Evolutionary conservation across 345 rosid species (phyloP).

Genomic region (Isatis tinctoria): DNA sequence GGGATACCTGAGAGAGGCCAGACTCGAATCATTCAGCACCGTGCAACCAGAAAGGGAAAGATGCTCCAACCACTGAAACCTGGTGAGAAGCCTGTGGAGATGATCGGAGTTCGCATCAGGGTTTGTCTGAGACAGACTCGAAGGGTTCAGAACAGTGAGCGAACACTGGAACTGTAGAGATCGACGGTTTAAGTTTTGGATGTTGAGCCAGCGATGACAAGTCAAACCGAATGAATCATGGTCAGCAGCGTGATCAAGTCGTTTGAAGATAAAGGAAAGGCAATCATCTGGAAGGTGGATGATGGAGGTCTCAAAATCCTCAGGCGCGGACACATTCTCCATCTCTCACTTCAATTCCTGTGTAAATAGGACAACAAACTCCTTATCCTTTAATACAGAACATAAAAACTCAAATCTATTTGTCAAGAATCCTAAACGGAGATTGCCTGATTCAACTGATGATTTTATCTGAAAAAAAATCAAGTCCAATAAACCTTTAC

Average conservation of each 20-base stretch:
- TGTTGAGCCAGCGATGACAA: slow-evolving; percentile 62
- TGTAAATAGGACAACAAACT: neutral
- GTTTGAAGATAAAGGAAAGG: slow-evolving; percentile 51
- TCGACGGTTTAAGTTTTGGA: slow-evolving; percentile 50
- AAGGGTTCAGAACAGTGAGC: slow-evolving; percentile 20
- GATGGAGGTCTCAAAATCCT: slow-evolving; percentile 37
- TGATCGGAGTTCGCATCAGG: slow-evolving; percentile 37
- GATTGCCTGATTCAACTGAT: neutral
- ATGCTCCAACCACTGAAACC: slow-evolving; percentile 55
- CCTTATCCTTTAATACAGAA: neutral
- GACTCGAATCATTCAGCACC: slow-evolving; percentile 51
- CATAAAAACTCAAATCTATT: slow-evolving; percentile 34
- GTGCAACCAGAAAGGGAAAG: slow-evolving; percentile 68
- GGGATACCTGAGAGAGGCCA: slow-evolving; percentile 37
- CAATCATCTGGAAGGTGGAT: slow-evolving; percentile 72
- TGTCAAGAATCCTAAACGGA: slow-evolving; percentile 59
- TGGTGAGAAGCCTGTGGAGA: slow-evolving; percentile 54
- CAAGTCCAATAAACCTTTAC: slow-evolving; percentile 45
- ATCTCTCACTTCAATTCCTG: slow-evolving; percentile 27
- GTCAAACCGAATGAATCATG: slow-evolving; percentile 74
- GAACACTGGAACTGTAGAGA: slow-evolving; percentile 60
- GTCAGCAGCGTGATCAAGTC: slow-evolving; percentile 43
- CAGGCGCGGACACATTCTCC: slow-evolving; percentile 35
- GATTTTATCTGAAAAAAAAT: slow-evolving; percentile 41
- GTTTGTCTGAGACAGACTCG: slow-evolving; percentile 35